Conservation (phyloP, 805 yeast species). For the Monosporozyma servazzii region DNA sequence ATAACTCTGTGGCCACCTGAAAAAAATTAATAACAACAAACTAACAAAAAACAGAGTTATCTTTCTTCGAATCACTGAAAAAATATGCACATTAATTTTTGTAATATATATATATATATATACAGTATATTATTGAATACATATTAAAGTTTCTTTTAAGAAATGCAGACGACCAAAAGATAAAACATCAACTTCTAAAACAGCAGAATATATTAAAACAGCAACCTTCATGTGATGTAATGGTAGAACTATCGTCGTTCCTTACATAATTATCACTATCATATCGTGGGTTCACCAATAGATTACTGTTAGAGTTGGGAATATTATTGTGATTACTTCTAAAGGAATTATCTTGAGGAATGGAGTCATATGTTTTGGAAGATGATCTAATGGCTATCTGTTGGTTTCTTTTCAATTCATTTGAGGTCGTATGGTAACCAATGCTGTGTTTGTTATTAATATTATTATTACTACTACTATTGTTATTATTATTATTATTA, state of each 20-base stretch:
- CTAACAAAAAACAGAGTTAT: too few species aligned
- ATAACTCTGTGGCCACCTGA: neutral
- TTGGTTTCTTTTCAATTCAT: neutral
- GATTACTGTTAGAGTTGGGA: neutral
- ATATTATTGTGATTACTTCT: neutral
- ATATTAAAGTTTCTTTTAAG: neutral
- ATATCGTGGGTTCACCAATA: neutral
- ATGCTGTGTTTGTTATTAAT: neutral
- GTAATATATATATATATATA: neutral
- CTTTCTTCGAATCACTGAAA: neutral
- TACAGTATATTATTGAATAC: neutral
- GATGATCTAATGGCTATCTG: neutral
- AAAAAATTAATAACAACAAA: too few species aligned
- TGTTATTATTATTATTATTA: neutral
- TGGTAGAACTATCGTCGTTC: neutral
- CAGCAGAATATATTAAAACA: neutral
- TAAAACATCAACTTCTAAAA: neutral
- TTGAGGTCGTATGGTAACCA: neutral
- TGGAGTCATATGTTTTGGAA: neutral
- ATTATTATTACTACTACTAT: neutral
- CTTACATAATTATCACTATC: neutral
- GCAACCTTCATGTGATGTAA: neutral
- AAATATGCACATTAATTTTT: neutral
- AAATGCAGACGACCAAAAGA: neutral
- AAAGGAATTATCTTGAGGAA: neutral